A percentile compares a stretch with the other conserved stretches of the same genome.
Evolutionary conservation across 306 rosid species (phyloP).

Genomic region (Medicago ruthenica): DNA sequence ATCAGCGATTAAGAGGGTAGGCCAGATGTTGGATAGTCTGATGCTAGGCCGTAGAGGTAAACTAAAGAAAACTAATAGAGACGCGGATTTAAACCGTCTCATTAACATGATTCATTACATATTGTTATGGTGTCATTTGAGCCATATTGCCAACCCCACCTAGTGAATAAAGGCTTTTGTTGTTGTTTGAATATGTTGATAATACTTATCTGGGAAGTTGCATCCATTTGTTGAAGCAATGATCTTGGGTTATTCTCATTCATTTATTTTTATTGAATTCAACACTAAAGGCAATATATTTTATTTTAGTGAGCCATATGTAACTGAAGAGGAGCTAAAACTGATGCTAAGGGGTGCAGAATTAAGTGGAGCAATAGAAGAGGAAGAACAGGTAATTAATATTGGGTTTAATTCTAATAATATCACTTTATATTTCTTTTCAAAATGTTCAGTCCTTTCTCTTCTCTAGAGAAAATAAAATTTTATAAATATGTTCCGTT

Average conservation of each 20-base stretch:
- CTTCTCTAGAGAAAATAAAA: not conserved
- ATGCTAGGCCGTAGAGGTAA: not conserved
- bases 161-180: not conserved
- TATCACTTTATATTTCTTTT: slow-evolving; percentile 35
- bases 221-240: slow-evolving; percentile 36
- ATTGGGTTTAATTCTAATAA: slow-evolving; percentile 16
- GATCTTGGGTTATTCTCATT: slow-evolving; percentile 23
- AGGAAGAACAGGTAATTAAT: slow-evolving; percentile 95
- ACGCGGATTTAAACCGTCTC: not conserved
- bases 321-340: slow-evolving; percentile 96
- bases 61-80: not conserved
- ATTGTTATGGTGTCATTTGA: not conserved
- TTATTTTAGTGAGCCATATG: slow-evolving; percentile 86
- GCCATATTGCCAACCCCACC: not conserved
- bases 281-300: slow-evolving; percentile 20
- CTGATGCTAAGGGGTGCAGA: slow-evolving; percentile 99
- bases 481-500: not conserved
- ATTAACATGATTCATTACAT: not conserved
- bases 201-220: slow-evolving; percentile 28
- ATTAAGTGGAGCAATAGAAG: slow-evolving; percentile 98
- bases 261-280: slow-evolving; percentile 25
- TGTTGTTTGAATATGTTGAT: slow-evolving; percentile 4
- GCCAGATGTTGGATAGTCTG: not conserved
- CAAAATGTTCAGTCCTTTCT: slow-evolving; percentile 13
- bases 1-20: not conserved